Conservation (phyloP, 1,284 basidiomycete species). For the Tylopilus sp. region DNA sequence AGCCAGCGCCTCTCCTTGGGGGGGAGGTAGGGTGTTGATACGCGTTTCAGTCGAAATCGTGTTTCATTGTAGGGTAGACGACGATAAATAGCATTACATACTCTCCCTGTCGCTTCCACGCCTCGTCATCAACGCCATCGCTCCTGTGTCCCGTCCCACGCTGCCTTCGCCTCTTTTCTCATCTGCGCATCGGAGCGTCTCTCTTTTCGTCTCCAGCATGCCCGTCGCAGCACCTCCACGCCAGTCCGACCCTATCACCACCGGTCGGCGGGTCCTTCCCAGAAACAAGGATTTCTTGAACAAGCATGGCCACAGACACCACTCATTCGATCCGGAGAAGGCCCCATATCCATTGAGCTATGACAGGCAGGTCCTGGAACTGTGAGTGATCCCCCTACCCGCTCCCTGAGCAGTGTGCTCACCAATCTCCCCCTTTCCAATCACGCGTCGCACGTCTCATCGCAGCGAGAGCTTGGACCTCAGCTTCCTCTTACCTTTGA, state of each 20-base stretch:
- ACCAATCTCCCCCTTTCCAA: not conserved
- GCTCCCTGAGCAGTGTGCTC: not conserved
- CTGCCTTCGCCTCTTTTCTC: not conserved
- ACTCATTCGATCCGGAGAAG: conserved; percentile 66
- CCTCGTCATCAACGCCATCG: conserved; percentile 2
- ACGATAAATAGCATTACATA: not conserved
- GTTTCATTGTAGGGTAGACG: conserved; percentile 11
- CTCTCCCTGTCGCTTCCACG: conserved; percentile 18
- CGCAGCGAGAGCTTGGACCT: conserved; percentile 58
- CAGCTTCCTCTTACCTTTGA: conserved; percentile 45
- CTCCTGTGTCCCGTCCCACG: conserved; percentile 14
- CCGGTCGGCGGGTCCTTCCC: conserved; percentile 26
- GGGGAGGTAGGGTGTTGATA: conserved; percentile 17
- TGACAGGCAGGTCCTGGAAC: conserved; percentile 58
- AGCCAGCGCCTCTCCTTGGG: conserved; percentile 45
- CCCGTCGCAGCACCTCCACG: conserved; percentile 14
- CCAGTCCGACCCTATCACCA: conserved; percentile 10
- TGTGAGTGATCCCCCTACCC: conserved; percentile 43
- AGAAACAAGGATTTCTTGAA: conserved; percentile 53
- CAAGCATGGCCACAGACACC: conserved; percentile 60
- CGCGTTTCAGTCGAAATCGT: conserved; percentile 18
- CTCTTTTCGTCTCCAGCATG: conserved; percentile 14
- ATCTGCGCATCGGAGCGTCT: not conserved
- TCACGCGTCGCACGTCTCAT: conserved; percentile 1
- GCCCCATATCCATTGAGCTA: conserved; percentile 68